A percentile compares a stretch with the other conserved stretches of the same genome.
These are phyloP conservation scores for Tylopilus vinaceipallidus DNA, from an alignment of 768 basidiomycete species.

Conservation along the genomic window DNA sequence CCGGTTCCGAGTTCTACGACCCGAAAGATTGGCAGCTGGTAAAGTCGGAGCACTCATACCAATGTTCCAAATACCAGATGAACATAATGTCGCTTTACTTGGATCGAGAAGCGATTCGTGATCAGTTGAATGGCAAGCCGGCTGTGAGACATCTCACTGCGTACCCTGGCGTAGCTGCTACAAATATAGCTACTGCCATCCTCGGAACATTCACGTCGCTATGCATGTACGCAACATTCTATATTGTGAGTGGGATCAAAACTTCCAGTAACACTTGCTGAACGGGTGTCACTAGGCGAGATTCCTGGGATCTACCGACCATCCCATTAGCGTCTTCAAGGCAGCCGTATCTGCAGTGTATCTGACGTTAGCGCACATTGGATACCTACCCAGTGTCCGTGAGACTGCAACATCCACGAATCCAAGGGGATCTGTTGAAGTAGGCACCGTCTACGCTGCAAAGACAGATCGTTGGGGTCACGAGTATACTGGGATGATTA, in stretches of 20 bases:
- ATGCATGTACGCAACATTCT: constrained; percentile 56
- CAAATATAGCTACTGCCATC: constrained; percentile 54
- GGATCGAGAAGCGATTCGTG: constrained; percentile 41
- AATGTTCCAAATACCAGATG: constrained; percentile 73
- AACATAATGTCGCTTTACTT: constrained; percentile 62
- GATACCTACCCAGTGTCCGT: constrained; percentile 41
- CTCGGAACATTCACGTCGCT: constrained; percentile 44
- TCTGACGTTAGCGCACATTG: constrained; percentile 57
- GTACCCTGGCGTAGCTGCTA: constrained; percentile 69
- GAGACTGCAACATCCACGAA: background rate
- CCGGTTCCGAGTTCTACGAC: constrained; percentile 52
- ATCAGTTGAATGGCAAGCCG: constrained; percentile 14
- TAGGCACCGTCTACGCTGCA: constrained; percentile 48
- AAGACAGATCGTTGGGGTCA: constrained; percentile 56
- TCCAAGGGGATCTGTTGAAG: constrained; percentile 14
- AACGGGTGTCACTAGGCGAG: constrained; percentile 52
- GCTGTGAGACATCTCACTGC: constrained; percentile 52
- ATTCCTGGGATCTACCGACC: constrained; percentile 61
- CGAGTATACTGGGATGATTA: constrained; percentile 47
- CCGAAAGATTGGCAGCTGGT: constrained; percentile 71
- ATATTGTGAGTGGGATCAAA: constrained; percentile 49
- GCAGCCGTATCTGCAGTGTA: constrained; percentile 68
- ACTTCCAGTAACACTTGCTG: background rate
- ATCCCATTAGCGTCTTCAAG: constrained; percentile 59
- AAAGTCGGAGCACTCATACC: constrained; percentile 61